phyloP scores from a whole-genome alignment of 345 rosid species.

The Hypericum perforatum region DNA sequence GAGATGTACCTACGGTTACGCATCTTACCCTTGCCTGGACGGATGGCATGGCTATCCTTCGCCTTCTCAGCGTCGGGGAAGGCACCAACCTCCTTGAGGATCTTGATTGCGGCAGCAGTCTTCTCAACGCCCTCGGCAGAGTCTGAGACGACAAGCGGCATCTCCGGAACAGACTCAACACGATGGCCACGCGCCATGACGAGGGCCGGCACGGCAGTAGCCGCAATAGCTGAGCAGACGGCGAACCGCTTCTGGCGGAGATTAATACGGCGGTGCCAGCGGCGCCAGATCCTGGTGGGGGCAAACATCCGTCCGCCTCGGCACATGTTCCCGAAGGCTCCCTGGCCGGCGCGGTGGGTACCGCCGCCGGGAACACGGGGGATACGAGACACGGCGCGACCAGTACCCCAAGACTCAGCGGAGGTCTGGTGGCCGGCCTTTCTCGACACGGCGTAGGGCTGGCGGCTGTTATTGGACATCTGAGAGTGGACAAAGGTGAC shows the following conservation, averaged over 20 bases:
- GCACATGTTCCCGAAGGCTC: constrained; percentile 98
- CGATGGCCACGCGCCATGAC: constrained; percentile 94
- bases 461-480: constrained; percentile 79
- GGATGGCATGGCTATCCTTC: constrained; percentile 71
- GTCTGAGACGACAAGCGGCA: constrained; percentile 79
- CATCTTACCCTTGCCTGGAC: constrained; percentile 87
- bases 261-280: constrained; percentile 88
- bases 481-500: constrained; percentile 67
- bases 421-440: constrained; percentile 96
- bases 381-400: constrained; percentile 98
- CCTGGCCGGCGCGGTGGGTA: constrained; percentile 99
- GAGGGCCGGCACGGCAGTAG: constrained; percentile 71
- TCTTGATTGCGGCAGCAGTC: constrained; percentile 69
- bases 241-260: constrained; percentile 89
- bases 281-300: constrained; percentile 94
- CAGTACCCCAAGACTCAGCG: constrained; percentile 99
- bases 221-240: constrained; percentile 85
- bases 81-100: constrained; percentile 80
- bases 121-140: constrained; percentile 67
- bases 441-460: constrained; percentile 92
- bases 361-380: constrained; percentile 99
- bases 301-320: constrained; percentile 99
- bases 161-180: constrained; percentile 72
- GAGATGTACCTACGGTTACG: constrained; percentile 83
- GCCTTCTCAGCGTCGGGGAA: constrained; percentile 82